Conservation (phyloP, 2,329 filamentous ascomycete genomes). For the Fusarium duplospermum region DNA sequence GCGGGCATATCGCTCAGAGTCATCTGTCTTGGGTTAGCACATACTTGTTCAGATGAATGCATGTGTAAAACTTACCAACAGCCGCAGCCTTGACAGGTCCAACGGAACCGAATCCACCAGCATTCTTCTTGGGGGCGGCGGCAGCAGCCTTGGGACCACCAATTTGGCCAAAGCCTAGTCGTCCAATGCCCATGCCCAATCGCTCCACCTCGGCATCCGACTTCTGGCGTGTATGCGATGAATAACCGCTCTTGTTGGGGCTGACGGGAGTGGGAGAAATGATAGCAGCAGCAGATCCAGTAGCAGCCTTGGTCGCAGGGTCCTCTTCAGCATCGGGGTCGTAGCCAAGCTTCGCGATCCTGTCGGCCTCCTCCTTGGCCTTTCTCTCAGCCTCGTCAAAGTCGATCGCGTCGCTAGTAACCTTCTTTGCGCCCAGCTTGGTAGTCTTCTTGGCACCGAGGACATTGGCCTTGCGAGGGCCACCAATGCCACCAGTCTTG, state of each 20-base stretch:
- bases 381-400: constrained; percentile 98
- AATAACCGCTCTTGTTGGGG: constrained; percentile 69
- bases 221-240: constrained; percentile 67
- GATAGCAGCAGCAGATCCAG: constrained; percentile 70
- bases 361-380: constrained; percentile 96
- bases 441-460: constrained; percentile 83
- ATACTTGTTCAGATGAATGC: neutral
- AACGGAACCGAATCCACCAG: constrained; percentile 88
- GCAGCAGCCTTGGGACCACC: constrained; percentile 71
- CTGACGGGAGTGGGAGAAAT: constrained; percentile 80
- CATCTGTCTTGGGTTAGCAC: constrained; percentile 59
- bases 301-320: constrained; percentile 58
- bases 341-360: constrained; percentile 94
- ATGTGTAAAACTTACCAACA: constrained; percentile 66
- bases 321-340: constrained; percentile 87
- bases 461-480: constrained; percentile 85
- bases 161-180: constrained; percentile 90
- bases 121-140: constrained; percentile 73
- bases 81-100: constrained; percentile 76
- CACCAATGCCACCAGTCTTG: constrained; percentile 73
- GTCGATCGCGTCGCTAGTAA: constrained; percentile 83
- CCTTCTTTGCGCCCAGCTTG: constrained; percentile 94
- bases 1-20: constrained; percentile 85
- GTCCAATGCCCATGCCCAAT: constrained; percentile 86
- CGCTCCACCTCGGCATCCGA: constrained; percentile 85